Conservation (phyloP, 2,329 filamentous ascomycete species). For the Aspergillus pseudonomiae region DNA sequence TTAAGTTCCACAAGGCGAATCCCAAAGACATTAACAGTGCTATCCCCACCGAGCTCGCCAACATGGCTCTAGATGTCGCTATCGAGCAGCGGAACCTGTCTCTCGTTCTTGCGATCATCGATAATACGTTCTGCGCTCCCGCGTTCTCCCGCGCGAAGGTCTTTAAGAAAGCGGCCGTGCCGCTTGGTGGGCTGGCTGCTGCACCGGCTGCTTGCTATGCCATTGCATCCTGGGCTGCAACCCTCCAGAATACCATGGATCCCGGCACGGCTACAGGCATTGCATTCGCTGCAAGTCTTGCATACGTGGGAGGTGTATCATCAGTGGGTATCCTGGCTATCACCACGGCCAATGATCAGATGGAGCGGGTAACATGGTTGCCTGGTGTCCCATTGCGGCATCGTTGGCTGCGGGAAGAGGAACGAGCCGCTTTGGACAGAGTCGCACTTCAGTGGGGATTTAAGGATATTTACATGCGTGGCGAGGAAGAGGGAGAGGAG, state of each 20-base stretch:
- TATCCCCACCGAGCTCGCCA: conserved; percentile 70
- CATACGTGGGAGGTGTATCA: conserved; percentile 79
- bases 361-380: conserved; percentile 90
- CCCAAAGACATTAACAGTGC: conserved; percentile 72
- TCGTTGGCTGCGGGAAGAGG: conserved; percentile 87
- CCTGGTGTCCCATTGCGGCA: conserved; percentile 77
- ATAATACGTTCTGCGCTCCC: conserved; percentile 56
- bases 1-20: conserved; percentile 65
- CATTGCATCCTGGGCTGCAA: conserved; percentile 67
- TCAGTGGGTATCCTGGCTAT: conserved; percentile 83
- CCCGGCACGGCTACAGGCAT: conserved; percentile 72
- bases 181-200: conserved; percentile 42
- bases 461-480: conserved; percentile 74
- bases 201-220: conserved; percentile 58
- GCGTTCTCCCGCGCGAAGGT: conserved; percentile 49
- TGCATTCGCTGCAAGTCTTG: conserved; percentile 77
- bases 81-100: conserved; percentile 78
- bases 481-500: conserved; percentile 87
- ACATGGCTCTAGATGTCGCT: conserved; percentile 75
- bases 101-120: conserved; percentile 76
- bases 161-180: conserved; percentile 44
- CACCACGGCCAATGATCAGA: conserved; percentile 89
- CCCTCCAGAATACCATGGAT: conserved; percentile 76
- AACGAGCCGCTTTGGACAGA: conserved; percentile 82
- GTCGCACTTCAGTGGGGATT: conserved; percentile 92